A percentile compares a stretch with the other conserved stretches of the same genome.
phyloP scores from a whole-genome alignment of 768 basidiomycete species.

The Serendipita sp. region DNA sequence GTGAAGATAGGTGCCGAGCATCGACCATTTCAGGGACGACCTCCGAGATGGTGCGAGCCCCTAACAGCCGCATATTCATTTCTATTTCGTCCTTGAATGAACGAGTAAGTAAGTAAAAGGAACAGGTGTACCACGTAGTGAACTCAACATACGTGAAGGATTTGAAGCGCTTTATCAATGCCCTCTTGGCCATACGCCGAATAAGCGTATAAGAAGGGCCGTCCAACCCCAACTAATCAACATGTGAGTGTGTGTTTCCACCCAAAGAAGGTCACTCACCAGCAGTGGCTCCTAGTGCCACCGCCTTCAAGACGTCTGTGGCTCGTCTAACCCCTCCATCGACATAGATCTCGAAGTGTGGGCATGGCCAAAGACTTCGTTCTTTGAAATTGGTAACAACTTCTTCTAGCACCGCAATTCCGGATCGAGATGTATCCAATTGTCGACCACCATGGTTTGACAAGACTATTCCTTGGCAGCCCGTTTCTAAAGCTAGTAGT shows the following conservation, averaged over 20 bases:
- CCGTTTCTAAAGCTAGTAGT: constrained; percentile 32
- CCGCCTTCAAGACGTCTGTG: constrained; percentile 75
- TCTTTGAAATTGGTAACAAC: constrained; percentile 23
- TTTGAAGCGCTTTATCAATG: constrained; percentile 65
- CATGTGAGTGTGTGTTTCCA: background rate
- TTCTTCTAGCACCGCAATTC: constrained; percentile 29
- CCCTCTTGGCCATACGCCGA: constrained; percentile 81
- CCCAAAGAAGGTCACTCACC: constrained; percentile 16
- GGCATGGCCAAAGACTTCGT: constrained; percentile 21
- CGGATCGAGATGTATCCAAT: constrained; percentile 31
- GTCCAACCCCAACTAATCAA: constrained; percentile 53
- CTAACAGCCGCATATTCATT: constrained; percentile 91
- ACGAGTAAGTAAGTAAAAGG: background rate
- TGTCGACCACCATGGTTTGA: constrained; percentile 46
- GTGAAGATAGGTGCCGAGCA: constrained; percentile 47
- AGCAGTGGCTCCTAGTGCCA: constrained; percentile 81
- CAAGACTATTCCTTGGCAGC: constrained; percentile 34
- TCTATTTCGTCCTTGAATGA: constrained; percentile 76
- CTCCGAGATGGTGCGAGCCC: constrained; percentile 64
- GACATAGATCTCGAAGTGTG: constrained; percentile 59
- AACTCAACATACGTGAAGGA: constrained; percentile 40
- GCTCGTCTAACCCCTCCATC: constrained; percentile 93
- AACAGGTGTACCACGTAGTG: constrained; percentile 8
- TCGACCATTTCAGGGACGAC: constrained; percentile 86
- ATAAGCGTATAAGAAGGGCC: constrained; percentile 80